Evolutionary conservation across 495 filamentous ascomycete genomes (phyloP).

Genomic region (Penicillium salamii): DNA sequence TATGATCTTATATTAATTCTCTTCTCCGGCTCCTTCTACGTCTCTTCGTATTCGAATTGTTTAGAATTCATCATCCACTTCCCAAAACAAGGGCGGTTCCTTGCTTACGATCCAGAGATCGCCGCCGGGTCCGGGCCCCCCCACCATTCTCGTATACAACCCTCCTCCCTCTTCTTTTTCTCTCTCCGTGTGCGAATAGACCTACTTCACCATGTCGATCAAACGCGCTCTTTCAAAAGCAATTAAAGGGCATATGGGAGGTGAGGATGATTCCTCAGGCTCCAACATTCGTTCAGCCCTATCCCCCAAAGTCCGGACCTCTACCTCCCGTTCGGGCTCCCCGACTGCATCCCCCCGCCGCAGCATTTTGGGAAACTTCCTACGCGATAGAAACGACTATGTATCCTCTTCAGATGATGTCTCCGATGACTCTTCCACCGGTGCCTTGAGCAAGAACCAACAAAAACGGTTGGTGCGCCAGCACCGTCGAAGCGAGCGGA

Average conservation of each 20-base stretch:
- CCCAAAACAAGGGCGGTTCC: neutral
- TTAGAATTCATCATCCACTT: too few species aligned
- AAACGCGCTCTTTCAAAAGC: slow-evolving; percentile 46
- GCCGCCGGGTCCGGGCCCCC: slow-evolving; percentile 1
- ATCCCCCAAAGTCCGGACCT: slow-evolving; percentile 15
- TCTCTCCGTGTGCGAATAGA: slow-evolving; percentile 4
- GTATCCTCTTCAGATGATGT: slow-evolving; percentile 47
- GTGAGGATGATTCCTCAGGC: slow-evolving; percentile 23
- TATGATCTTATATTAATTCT: neutral
- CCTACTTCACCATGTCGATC: slow-evolving; percentile 38
- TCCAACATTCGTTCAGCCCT: slow-evolving; percentile 15
- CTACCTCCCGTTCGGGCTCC: slow-evolving; percentile 12
- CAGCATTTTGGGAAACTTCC: slow-evolving; percentile 39
- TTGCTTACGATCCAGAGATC: neutral
- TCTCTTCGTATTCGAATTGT: too few species aligned
- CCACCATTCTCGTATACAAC: neutral
- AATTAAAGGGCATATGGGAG: slow-evolving; percentile 17
- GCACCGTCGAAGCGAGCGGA: slow-evolving; percentile 42
- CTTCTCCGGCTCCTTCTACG: too few species aligned
- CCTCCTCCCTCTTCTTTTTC: neutral
- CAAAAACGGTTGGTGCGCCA: slow-evolving; percentile 46
- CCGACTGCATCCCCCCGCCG: slow-evolving; percentile 34
- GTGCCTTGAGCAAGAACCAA: slow-evolving; percentile 51
- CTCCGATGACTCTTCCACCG: slow-evolving; percentile 42
- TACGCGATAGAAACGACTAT: slow-evolving; percentile 38